Base-by-base conservation (phyloP, 192 early-diverging fungal genomes). In the Entomortierella beljakovae region DNA sequence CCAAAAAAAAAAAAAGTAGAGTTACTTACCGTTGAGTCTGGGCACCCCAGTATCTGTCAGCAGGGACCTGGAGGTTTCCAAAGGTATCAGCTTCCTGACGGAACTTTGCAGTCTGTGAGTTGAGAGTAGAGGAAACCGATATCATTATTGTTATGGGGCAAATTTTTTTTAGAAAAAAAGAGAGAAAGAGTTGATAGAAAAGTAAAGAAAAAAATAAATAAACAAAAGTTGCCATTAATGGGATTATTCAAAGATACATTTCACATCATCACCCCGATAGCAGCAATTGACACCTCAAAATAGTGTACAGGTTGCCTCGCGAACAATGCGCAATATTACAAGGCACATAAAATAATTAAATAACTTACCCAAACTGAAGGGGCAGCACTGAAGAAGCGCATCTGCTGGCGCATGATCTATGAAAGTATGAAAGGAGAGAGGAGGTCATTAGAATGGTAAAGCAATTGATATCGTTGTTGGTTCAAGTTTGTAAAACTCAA, bases 31-130 rank as follows among this genome's bases (percentile, higher is more conserved):
- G 90, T 80, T 96, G 94, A 31, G 98, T 98, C 85, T 99, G 98
- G 53, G 95, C 94, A 57, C 97, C 98, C 91, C 95, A 99, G 90
- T 98, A 98, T 80, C 90, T 90, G 85, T 98, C 94, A 23, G 94
- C 87, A 26, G 98, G 98, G 22, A 99, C 98, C 71, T 98, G 86
- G 57, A 99, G 86, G 75, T 94, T 92, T 53, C 98, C 98, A 85
- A 99, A 95, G 55, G 96, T 95, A 81, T 99, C 93, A 58, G 85
- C 87, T 83, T 95, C 93, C 54, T 86, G 60, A 83, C 93, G 91
- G 80, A 84, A 86, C 80, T 89, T 88, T 74, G 87, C 82, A 25
- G 74, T 66, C 89, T 91, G 80, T 61, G 70, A 61, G 57, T 35
- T 59, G 38, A 80, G 70, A 23, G 34, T 52, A 33, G 82, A 61